Evolutionary conservation across 208 protist genomes (phyloP), one percentile per base, ranked within the genome.

Genomic region (Trypanosomatidae sp.): DNA sequence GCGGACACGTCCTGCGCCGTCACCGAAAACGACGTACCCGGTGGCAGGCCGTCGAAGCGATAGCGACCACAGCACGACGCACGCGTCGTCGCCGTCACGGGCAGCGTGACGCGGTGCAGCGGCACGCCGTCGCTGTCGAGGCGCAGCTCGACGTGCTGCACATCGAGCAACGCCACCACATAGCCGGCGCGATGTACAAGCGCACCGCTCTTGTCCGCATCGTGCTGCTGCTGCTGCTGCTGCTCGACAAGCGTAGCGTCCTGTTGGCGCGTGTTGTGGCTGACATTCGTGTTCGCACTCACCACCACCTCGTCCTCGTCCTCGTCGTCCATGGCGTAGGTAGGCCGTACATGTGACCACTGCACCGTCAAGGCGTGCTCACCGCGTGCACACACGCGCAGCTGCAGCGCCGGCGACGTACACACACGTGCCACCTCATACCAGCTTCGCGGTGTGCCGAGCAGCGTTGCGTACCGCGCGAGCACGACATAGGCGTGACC

Each of bases 401-500:
- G 59, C 28, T 78, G 48, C 26, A 81, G 62, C 22, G 76, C 26
- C 4, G 74, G 63, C 48, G 75, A 62, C 20, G 84, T 95, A 43
- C 75, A 75, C 24, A 95, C 85, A 6, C 81, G 66, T 4, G 67
- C 60, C 39, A 86, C 65, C 54, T 92, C 81, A 7, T 25, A 53
- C 84, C 84, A 95, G 19, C 73, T 70, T 16, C 65, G 72, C 59
- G 76, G 66, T 0, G 78, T 87, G 32, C 66, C 65, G 25, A 93
- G 72, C 20, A 93, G 58, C 19, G 77, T 93, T 38, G 62, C 56
- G 59, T 92, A 92, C 19, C 82, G 79, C 50, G 80, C 63, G 50
- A 91, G 55, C 1, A 91, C 76, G 50, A 92, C 70, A 62, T 93
- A 92, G 1, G 70, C 66, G 15, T 72, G 76, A 2, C 75, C 82